Evolutionary conservation across 441 rosid species (phyloP).

Genomic region (Croton laevigatus): DNA sequence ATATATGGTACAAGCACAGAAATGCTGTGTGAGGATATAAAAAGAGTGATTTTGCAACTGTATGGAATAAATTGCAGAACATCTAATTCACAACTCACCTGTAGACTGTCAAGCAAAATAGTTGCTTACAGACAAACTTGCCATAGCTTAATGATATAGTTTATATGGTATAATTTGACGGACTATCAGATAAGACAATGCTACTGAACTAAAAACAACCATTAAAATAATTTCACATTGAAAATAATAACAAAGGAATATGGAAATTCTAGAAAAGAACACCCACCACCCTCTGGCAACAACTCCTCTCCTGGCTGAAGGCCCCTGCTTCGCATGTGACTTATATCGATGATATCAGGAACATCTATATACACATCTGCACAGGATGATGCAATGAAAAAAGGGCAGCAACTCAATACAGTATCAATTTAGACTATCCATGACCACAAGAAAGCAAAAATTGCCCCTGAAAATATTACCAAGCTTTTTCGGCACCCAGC

Average conservation of each 20-base stretch:
- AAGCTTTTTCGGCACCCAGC: conserved; percentile 99
- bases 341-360: conserved; percentile 88
- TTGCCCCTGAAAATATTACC: conserved; percentile 42
- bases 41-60: not conserved
- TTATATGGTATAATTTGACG: not conserved
- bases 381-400: conserved; percentile 18
- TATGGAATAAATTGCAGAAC: not conserved
- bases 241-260: conserved; percentile 10
- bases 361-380: conserved; percentile 95
- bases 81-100: not conserved
- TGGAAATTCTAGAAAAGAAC: conserved; percentile 16
- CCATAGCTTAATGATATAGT: not conserved
- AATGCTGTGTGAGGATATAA: not conserved
- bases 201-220: not conserved
- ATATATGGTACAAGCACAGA: not conserved
- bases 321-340: conserved; percentile 94
- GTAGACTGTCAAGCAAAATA: not conserved
- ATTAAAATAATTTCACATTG: not conserved
- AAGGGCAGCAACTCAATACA: conserved; percentile 16
- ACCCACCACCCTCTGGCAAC: conserved; percentile 74
- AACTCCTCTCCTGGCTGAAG: conserved; percentile 93
- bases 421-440: conserved; percentile 12
- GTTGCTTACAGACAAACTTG: not conserved
- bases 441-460: conserved; percentile 8
- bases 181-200: not conserved